Evolutionary conservation across 768 basidiomycete species (phyloP).

Genomic region (Boletales sp.): DNA sequence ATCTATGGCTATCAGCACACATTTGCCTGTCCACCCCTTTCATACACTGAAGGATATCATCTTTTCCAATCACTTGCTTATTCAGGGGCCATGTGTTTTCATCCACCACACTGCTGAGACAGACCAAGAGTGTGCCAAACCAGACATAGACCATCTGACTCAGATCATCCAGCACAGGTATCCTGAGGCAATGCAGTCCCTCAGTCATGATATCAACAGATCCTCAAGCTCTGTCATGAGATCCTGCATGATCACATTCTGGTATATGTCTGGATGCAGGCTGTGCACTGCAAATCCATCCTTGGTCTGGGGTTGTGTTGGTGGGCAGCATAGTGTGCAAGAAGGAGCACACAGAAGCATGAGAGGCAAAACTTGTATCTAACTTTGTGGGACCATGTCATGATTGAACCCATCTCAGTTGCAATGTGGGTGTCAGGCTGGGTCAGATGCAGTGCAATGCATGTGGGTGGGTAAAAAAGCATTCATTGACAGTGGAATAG

Average conservation of each 20-base stretch:
- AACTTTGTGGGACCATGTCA: constrained; percentile 79
- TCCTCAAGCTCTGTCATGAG: constrained; percentile 53
- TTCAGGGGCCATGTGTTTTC: constrained; percentile 64
- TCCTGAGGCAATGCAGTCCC: constrained; percentile 79
- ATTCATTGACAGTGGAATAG: constrained; percentile 92
- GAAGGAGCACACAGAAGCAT: constrained; percentile 54
- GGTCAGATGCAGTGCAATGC: constrained; percentile 22
- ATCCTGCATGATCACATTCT: constrained; percentile 47
- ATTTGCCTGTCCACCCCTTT: no score
- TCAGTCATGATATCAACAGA: constrained; percentile 79
- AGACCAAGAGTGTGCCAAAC: constrained; percentile 87
- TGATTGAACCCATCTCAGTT: constrained; percentile 69
- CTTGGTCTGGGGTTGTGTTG: constrained; percentile 15
- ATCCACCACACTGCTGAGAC: constrained; percentile 69
- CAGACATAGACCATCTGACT: constrained; percentile 90
- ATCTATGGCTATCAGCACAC: no score
- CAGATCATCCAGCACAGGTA: constrained; percentile 75
- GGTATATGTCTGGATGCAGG: constrained; percentile 59
- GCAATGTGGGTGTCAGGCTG: constrained; percentile 39
- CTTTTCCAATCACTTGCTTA: constrained; percentile 85
- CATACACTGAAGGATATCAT: constrained; percentile 68
- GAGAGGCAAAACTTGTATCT: constrained; percentile 90
- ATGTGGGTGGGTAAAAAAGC: constrained; percentile 60
- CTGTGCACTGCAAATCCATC: constrained; percentile 14
- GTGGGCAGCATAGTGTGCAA: constrained; percentile 43